A percentile compares a stretch with the other conserved stretches of the same genome.
These are phyloP conservation scores for Clonostachys solani DNA, from an alignment of 2,329 filamentous ascomycete genomes.

Conservation along the genomic window DNA sequence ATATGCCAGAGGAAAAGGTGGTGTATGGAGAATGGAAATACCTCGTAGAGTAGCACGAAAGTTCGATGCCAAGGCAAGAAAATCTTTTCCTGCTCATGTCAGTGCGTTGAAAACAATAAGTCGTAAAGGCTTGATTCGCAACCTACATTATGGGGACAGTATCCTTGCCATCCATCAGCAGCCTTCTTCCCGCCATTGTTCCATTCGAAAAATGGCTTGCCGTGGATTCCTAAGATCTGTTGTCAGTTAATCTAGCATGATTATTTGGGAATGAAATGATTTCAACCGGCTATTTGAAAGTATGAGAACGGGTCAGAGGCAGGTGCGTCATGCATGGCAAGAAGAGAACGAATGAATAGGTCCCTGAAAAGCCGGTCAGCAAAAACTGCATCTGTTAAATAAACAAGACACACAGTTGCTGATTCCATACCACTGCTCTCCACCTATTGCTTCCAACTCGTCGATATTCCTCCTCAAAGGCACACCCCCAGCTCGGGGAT, in stretches of 20 bases:
- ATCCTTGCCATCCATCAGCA: slow-evolving; percentile 27
- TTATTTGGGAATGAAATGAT: not conserved
- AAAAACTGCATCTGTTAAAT: not conserved
- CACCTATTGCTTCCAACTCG: slow-evolving; percentile 31
- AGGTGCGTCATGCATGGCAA: slow-evolving; percentile 32
- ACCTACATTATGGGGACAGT: slow-evolving; percentile 43
- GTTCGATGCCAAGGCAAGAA: slow-evolving; percentile 54
- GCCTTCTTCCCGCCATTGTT: slow-evolving; percentile 27
- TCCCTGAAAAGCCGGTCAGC: slow-evolving; percentile 26
- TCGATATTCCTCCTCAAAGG: slow-evolving; percentile 44
- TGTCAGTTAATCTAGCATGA: slow-evolving; percentile 4
- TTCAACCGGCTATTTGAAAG: slow-evolving; percentile 42
- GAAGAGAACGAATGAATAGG: slow-evolving; percentile 42
- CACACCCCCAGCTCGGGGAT: slow-evolving; percentile 26
- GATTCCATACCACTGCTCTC: slow-evolving; percentile 36
- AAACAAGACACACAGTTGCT: not conserved
- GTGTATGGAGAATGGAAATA: slow-evolving; percentile 13
- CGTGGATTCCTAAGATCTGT: slow-evolving; percentile 28
- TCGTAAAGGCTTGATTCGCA: not conserved
- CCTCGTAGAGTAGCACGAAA: slow-evolving; percentile 50
- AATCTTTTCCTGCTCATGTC: slow-evolving; percentile 32
- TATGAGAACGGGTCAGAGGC: slow-evolving; percentile 39
- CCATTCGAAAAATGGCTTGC: slow-evolving; percentile 35
- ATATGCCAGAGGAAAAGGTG: not conserved
- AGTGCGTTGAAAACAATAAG: not conserved